A percentile compares a stretch with the other conserved stretches of the same genome.
Conservation (phyloP, 257 asterid genomes). For the Phtheirospermum japonicum region DNA sequence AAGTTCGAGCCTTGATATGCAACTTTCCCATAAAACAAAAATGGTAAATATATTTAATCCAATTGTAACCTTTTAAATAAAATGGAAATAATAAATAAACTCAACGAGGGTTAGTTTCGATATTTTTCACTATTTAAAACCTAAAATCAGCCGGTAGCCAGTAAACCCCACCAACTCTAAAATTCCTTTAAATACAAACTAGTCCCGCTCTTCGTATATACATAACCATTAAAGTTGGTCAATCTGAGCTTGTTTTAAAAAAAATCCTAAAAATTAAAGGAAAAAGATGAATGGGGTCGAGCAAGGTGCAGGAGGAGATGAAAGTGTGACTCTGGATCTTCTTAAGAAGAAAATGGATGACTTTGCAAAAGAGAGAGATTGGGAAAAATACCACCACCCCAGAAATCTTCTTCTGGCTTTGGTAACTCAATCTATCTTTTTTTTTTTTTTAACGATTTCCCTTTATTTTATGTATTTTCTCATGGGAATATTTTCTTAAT, state of each 20-base stretch:
- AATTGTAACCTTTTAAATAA: too few species aligned
- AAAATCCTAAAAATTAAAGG: neutral
- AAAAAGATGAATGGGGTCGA: neutral
- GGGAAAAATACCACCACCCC: slow-evolving; percentile 3
- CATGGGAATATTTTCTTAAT: neutral
- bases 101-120: neutral
- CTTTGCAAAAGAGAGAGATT: slow-evolving; percentile 1
- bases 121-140: neutral
- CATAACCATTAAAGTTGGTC: too few species aligned
- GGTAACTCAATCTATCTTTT: neutral
- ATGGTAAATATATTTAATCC: too few species aligned
- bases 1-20: too few species aligned
- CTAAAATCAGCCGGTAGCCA: neutral
- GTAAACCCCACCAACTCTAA: neutral
- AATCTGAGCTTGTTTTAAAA: too few species aligned
- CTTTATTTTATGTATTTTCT: neutral
- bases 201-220: neutral
- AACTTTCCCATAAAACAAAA: too few species aligned
- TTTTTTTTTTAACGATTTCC: neutral
- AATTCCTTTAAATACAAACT: neutral
- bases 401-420: slow-evolving; percentile 6
- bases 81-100: too few species aligned
- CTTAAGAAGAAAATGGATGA: slow-evolving; percentile 9
- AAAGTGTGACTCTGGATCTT: neutral
- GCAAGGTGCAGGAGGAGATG: neutral